Evolutionary conservation across 2,329 filamentous ascomycete species (phyloP).

Genomic region (Aspergillus tubingensis): DNA sequence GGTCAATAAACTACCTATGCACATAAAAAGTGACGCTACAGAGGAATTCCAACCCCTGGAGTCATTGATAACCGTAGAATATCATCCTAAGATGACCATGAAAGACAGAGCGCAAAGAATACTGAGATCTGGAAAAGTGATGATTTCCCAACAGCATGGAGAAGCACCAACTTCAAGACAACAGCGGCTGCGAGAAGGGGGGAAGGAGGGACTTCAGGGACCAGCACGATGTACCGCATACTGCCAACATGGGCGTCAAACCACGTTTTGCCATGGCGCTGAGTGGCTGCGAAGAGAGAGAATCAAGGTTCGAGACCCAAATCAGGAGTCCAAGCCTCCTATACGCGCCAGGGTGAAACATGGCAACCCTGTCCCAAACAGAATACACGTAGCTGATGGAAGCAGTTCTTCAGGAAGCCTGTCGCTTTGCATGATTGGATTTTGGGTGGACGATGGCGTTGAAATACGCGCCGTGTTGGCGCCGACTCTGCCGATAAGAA

Average conservation of each 20-base stretch:
- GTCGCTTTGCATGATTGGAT: constrained; percentile 17
- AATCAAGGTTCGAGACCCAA: constrained; percentile 27
- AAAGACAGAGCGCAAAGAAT: constrained; percentile 12
- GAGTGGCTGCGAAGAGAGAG: constrained; percentile 17
- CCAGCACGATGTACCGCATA: constrained; percentile 12
- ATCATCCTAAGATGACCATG: constrained; percentile 25
- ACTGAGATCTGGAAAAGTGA: background rate
- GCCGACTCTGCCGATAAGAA: constrained; percentile 19
- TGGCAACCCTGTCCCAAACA: constrained; percentile 16
- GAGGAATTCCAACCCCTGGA: constrained; percentile 27
- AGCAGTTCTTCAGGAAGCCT: constrained; percentile 5
- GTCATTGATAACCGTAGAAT: constrained; percentile 22
- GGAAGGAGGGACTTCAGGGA: constrained; percentile 12
- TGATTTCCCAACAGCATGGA: background rate
- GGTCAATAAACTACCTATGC: background rate
- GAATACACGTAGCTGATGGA: constrained; percentile 5
- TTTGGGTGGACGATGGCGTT: constrained; percentile 1
- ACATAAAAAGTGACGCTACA: constrained; percentile 24
- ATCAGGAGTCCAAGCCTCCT: constrained; percentile 17
- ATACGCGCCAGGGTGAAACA: constrained; percentile 37
- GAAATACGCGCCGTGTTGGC: constrained; percentile 28
- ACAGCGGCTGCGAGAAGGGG: background rate
- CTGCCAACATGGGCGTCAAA: constrained; percentile 19
- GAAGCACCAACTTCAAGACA: background rate
- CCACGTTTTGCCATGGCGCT: constrained; percentile 14